These are phyloP conservation scores for Escallonia herrerae DNA, from an alignment of 129 eudicot species.

Conservation along the genomic window DNA sequence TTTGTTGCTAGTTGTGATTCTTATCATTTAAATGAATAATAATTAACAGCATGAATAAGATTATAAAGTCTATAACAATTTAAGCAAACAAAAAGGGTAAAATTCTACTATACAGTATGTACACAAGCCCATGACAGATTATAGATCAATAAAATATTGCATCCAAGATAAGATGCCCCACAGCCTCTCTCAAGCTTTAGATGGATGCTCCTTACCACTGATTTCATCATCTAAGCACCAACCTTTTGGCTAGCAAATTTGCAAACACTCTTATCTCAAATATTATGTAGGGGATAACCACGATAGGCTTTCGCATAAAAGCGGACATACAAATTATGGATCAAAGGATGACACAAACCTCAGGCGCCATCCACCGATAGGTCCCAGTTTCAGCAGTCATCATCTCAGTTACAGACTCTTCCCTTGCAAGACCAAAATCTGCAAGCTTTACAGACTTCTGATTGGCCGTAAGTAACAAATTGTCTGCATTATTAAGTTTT, in stretches of 20 bases:
- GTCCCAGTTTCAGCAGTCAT: conserved; percentile 99
- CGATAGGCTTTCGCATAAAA: neutral
- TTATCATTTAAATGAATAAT: neutral
- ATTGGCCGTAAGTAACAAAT: conserved; percentile 84
- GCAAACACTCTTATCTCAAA: neutral
- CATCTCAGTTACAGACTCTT: conserved; percentile 95
- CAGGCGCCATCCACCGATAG: conserved; percentile 99
- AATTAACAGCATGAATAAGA: neutral
- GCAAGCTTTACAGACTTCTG: conserved; percentile 97
- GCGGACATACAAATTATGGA: neutral
- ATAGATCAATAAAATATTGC: too few relatives aligned
- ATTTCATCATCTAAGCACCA: neutral
- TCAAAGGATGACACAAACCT: conserved; percentile 38
- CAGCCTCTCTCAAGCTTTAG: neutral
- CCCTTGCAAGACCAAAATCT: conserved; percentile 98
- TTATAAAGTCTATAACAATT: neutral
- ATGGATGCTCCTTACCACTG: neutral
- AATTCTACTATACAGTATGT: too few relatives aligned
- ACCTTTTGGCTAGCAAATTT: neutral
- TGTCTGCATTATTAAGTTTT: conserved; percentile 48
- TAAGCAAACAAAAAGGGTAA: neutral
- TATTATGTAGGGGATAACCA: neutral
- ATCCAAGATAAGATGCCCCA: too few relatives aligned
- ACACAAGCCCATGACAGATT: too few relatives aligned
- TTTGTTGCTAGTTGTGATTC: neutral